Evolutionary conservation across 306 rosid genomes (phyloP).

Genomic region (Acmispon strigosus): DNA sequence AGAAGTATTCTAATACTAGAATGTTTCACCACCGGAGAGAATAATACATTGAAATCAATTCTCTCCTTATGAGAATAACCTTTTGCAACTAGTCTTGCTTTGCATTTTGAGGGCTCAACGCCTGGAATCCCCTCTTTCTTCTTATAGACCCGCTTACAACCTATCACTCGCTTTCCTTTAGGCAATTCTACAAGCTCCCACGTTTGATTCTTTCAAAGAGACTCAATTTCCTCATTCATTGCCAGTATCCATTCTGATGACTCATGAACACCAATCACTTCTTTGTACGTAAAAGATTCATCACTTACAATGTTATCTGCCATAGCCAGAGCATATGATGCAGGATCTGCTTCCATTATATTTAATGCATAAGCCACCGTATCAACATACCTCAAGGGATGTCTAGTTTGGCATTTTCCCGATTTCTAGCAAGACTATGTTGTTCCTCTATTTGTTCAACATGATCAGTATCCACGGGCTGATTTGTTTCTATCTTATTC

Average conservation of each 20-base stretch:
- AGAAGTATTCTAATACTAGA: too few species aligned
- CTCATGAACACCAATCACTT: neutral
- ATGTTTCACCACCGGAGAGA: neutral
- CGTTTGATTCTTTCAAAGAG: neutral
- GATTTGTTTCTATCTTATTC: too few species aligned
- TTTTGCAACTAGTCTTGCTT: neutral
- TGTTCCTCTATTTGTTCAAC: too few species aligned
- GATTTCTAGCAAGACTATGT: too few species aligned
- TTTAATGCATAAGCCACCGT: fast-evolving
- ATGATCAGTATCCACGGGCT: too few species aligned
- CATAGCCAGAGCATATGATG: neutral
- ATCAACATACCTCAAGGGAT: too few species aligned
- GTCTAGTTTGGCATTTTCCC: too few species aligned
- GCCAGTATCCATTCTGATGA: neutral
- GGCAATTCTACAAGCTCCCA: neutral
- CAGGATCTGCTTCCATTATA: neutral
- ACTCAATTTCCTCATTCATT: neutral
- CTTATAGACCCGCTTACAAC: neutral
- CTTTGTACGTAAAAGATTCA: neutral
- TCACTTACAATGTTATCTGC: neutral
- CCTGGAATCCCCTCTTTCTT: neutral
- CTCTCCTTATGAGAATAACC: neutral
- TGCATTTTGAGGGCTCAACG: neutral
- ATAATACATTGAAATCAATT: neutral
- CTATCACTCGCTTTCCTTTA: neutral